These are phyloP conservation scores for Erysimum cheiri DNA, from an alignment of 441 rosid species.

Conservation along the genomic window DNA sequence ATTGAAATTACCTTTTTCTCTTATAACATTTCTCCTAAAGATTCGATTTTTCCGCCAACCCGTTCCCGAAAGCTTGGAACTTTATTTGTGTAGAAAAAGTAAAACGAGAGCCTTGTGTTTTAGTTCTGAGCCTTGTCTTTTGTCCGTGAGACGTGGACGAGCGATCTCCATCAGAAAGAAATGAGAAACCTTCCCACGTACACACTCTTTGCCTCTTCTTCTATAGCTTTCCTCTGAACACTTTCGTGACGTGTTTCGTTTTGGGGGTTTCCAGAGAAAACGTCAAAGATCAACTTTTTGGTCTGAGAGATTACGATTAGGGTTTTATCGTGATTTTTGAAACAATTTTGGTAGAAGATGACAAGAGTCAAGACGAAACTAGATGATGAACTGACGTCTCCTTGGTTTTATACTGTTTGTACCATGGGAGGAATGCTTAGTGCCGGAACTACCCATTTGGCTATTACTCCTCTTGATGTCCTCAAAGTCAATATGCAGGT, in stretches of 20 bases:
- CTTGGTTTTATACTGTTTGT: slow-evolving; percentile 60
- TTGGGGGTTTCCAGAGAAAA: slow-evolving; percentile 4
- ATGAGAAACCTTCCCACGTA: slow-evolving; percentile 38
- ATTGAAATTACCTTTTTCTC: background rate
- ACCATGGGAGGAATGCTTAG: slow-evolving; percentile 79
- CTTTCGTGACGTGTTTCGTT: slow-evolving; percentile 24
- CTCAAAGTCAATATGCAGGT: slow-evolving; percentile 90
- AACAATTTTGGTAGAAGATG: slow-evolving; percentile 23
- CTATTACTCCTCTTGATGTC: slow-evolving; percentile 79
- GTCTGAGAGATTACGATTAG: slow-evolving; percentile 15
- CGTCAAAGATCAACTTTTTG: slow-evolving; percentile 37
- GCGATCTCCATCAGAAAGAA: slow-evolving; percentile 37
- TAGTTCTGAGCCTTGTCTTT: slow-evolving; percentile 39
- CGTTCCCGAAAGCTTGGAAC: slow-evolving; percentile 41
- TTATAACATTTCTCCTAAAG: background rate
- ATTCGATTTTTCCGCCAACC: slow-evolving; percentile 34
- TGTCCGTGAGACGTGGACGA: slow-evolving; percentile 47
- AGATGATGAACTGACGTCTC: slow-evolving; percentile 39
- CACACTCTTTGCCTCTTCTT: slow-evolving; percentile 16
- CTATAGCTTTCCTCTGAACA: slow-evolving; percentile 16
- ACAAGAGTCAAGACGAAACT: slow-evolving; percentile 36
- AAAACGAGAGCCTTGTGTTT: slow-evolving; percentile 21
- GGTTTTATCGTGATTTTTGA: slow-evolving; percentile 26
- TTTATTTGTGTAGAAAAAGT: slow-evolving; percentile 15
- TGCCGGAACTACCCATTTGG: slow-evolving; percentile 76